Evolutionary conservation across 169 alveolate genomes (phyloP).

Genomic region (Plasmodium gonderi): DNA sequence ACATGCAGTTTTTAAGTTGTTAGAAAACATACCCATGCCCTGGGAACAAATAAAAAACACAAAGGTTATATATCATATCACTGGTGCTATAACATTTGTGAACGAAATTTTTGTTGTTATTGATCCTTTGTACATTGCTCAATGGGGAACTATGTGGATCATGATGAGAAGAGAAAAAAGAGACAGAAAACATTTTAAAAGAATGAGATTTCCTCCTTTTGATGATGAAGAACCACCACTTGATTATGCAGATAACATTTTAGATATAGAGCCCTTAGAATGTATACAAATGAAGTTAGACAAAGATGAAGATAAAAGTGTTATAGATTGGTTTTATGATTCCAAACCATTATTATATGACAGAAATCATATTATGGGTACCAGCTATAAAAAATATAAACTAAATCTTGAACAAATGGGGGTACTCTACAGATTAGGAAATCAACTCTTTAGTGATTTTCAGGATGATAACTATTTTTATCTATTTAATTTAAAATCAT

Average conservation of each 20-base stretch:
- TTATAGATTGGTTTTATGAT: slow-evolving; percentile 98
- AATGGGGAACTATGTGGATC: slow-evolving; percentile 99
- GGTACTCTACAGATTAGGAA: slow-evolving; percentile 97
- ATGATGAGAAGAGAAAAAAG: slow-evolving; percentile 99
- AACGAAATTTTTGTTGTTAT: slow-evolving; percentile 99
- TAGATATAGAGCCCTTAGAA: slow-evolving; percentile 98
- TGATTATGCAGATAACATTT: slow-evolving; percentile 98
- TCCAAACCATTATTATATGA: slow-evolving; percentile 76
- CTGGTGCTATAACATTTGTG: slow-evolving; percentile 99
- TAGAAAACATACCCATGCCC: slow-evolving; percentile 99
- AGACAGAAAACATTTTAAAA: slow-evolving; percentile 99
- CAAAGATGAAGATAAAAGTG: slow-evolving; percentile 98
- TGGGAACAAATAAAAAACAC: slow-evolving; percentile 98
- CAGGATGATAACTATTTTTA: slow-evolving; percentile 97
- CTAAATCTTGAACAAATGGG: slow-evolving; percentile 96
- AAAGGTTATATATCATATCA: slow-evolving; percentile 96
- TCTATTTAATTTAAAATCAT: slow-evolving; percentile 96
- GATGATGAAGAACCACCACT: slow-evolving; percentile 99
- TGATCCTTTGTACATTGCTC: slow-evolving; percentile 99
- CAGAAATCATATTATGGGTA: slow-evolving; percentile 88
- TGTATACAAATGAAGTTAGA: slow-evolving; percentile 99
- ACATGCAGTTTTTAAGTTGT: slow-evolving; percentile 98
- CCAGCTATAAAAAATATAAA: slow-evolving; percentile 95
- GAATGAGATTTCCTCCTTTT: slow-evolving; percentile 99
- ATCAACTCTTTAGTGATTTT: slow-evolving; percentile 96